A percentile compares a stretch with the other conserved stretches of the same genome.
Evolutionary conservation across 2,329 filamentous ascomycete species (phyloP).

Genomic region (Aspergillus uvarum): DNA sequence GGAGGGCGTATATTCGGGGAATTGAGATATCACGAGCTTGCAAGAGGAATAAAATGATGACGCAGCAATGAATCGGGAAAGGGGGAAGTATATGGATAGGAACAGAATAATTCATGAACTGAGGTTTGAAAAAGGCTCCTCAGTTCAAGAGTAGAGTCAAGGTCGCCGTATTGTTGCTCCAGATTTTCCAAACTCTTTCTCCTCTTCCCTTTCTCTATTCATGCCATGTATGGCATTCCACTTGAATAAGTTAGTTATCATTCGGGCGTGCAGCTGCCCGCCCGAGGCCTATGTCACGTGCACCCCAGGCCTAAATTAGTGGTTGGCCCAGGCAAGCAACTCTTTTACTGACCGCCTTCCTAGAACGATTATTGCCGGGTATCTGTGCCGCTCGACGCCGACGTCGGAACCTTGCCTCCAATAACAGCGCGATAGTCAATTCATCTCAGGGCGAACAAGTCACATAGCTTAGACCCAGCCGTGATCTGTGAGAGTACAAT

Average conservation of each 20-base stretch:
- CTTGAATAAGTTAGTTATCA: not conserved
- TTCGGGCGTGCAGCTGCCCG: not conserved
- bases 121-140: not conserved
- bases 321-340: not conserved
- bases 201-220: not conserved
- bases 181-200: not conserved
- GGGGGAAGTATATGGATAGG: not conserved
- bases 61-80: not conserved
- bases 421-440: not conserved
- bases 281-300: not conserved
- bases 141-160: not conserved
- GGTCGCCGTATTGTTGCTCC: not conserved
- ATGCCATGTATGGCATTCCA: not conserved
- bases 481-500: not conserved
- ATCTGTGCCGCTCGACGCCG: constrained; percentile 1
- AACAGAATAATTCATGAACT: not conserved
- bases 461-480: not conserved
- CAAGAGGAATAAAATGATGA: not conserved
- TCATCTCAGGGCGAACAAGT: not conserved
- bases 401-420: constrained; percentile 1
- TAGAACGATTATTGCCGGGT: constrained; percentile 3
- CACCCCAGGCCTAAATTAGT: not conserved
- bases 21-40: not conserved
- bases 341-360: constrained; percentile 3
- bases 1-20: not conserved